Evolutionary conservation across 371 early-diverging fungal species (phyloP).

Genomic region (Syncephalis fuscata): DNA sequence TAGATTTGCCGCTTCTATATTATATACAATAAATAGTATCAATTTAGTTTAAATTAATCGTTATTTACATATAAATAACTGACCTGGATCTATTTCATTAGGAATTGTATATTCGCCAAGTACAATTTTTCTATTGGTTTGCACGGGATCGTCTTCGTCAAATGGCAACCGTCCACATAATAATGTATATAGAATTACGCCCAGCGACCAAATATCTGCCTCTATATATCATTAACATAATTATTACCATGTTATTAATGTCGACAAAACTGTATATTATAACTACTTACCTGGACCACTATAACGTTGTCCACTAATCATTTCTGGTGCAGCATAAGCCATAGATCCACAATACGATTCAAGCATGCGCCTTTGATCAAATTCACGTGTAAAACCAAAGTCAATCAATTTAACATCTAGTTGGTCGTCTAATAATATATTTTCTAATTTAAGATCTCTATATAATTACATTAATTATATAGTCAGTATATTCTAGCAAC

Average conservation of each 20-base stretch:
- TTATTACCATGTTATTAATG: too few relatives aligned
- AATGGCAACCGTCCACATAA: constrained; percentile 37
- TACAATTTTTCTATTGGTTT: too few relatives aligned
- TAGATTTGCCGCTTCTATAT: background rate
- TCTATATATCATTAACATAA: constrained; percentile 1
- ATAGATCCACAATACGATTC: constrained; percentile 48
- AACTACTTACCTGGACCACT: constrained; percentile 22
- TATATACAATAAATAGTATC: background rate
- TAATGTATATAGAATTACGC: constrained; percentile 46
- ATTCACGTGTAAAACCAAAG: constrained; percentile 50
- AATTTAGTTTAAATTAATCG: background rate
- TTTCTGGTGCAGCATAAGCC: constrained; percentile 76
- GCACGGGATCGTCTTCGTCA: constrained; percentile 20
- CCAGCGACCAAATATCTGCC: constrained; percentile 56
- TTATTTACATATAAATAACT: background rate
- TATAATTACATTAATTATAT: constrained; percentile 2
- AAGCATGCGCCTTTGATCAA: constrained; percentile 26
- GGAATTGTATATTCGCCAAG: too few relatives aligned
- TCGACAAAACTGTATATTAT: too few relatives aligned
- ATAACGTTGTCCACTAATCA: constrained; percentile 42
- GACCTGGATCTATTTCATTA: too few relatives aligned
- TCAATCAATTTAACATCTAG: constrained; percentile 47
- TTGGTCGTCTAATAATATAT: background rate
- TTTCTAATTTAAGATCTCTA: constrained; percentile 6
- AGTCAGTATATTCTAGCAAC: background rate